A percentile compares a stretch with the other conserved stretches of the same genome.
Conservation (phyloP, 257 asterid genomes). For the Fraxinus americana region DNA sequence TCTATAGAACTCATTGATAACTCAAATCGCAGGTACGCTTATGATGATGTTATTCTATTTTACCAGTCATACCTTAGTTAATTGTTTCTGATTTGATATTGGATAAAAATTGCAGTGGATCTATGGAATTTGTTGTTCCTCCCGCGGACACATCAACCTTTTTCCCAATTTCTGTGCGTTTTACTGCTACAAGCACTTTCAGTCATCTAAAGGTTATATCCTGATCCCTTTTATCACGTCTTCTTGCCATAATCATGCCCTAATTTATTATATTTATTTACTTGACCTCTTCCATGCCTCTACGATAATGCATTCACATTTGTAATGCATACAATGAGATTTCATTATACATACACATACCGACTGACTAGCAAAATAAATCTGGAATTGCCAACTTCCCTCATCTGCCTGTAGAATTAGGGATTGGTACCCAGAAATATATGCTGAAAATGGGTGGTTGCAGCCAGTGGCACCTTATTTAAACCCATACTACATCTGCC, state of each 20-base stretch:
- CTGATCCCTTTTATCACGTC: neutral
- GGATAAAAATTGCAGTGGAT: constrained; percentile 54
- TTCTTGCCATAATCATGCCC: neutral
- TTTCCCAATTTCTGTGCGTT: constrained; percentile 64
- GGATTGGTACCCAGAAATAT: neutral
- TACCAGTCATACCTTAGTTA: neutral
- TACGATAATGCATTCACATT: neutral
- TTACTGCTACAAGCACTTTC: constrained; percentile 57
- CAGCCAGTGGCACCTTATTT: neutral
- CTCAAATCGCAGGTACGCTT: constrained; percentile 64
- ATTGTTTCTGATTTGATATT: constrained; percentile 29
- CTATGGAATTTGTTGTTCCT: constrained; percentile 66
- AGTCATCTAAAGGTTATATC: constrained; percentile 57
- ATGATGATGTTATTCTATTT: neutral
- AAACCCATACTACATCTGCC: neutral
- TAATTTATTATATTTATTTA: neutral
- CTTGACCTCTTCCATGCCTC: neutral
- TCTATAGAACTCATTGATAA: constrained; percentile 59
- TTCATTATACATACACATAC: neutral
- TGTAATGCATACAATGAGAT: neutral
- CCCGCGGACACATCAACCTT: constrained; percentile 54
- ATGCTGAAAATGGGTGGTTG: too few relatives aligned
- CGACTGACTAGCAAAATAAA: neutral
- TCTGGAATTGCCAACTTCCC: neutral
- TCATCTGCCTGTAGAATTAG: neutral